Evolutionary conservation across 1,284 basidiomycete genomes (phyloP).

Genomic region (Filobasidium uniguttulatum): DNA sequence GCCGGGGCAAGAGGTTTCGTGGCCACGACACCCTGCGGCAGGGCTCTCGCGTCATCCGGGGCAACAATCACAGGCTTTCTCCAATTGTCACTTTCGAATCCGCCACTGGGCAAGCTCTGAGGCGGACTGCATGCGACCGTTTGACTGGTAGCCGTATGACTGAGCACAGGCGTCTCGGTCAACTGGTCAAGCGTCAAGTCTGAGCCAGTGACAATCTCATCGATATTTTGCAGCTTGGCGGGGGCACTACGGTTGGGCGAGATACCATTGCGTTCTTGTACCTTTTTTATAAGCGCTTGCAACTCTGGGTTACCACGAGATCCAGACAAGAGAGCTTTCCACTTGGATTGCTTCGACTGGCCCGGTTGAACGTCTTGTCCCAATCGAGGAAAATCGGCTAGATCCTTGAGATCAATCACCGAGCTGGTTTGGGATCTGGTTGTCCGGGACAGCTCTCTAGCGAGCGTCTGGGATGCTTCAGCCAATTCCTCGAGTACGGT

Average conservation of each 20-base stretch:
- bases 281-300: conserved; percentile 29
- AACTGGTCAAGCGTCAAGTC: neutral
- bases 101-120: conserved; percentile 4
- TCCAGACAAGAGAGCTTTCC: conserved; percentile 33
- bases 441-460: conserved; percentile 51
- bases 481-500: conserved; percentile 52
- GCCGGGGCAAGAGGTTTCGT: too few relatives aligned
- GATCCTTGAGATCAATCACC: conserved; percentile 16
- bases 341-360: conserved; percentile 31
- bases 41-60: neutral
- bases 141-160: conserved; percentile 4
- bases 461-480: conserved; percentile 63
- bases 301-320: conserved; percentile 33
- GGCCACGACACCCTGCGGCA: too few relatives aligned
- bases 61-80: neutral
- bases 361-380: conserved; percentile 25
- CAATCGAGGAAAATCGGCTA: conserved; percentile 33
- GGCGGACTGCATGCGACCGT: conserved; percentile 8
- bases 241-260: conserved; percentile 31
- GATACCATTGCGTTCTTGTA: conserved; percentile 28
- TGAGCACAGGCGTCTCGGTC: conserved; percentile 2
- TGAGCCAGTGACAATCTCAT: neutral
- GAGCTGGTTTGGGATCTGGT: conserved; percentile 20
- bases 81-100: conserved; percentile 9
- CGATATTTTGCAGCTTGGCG: conserved; percentile 28